A percentile compares a stretch with the other conserved stretches of the same genome.
phyloP scores from a whole-genome alignment of 129 eudicot species.

The Kitagawia praeruptora region DNA sequence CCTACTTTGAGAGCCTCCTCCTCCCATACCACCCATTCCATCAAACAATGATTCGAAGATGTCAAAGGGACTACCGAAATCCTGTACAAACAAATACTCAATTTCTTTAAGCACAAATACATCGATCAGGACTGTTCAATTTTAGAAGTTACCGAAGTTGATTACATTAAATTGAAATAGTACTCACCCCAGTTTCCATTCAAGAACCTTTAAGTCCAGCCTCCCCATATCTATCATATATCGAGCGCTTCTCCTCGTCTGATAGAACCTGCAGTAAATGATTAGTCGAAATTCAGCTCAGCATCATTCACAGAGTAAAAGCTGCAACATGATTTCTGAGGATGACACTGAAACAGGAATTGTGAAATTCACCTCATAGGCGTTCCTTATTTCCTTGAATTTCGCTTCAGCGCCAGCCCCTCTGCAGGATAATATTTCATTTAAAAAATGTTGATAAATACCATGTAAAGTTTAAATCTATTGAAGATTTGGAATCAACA shows the following conservation, averaged over 20 bases:
- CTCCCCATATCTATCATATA: slow-evolving; percentile 90
- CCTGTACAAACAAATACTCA: slow-evolving; percentile 36
- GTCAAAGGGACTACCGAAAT: slow-evolving; percentile 86
- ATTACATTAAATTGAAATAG: slow-evolving; percentile 7
- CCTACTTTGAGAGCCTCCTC: slow-evolving; percentile 52
- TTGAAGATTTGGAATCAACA: neutral
- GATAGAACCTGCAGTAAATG: slow-evolving; percentile 62
- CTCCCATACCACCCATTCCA: slow-evolving; percentile 92
- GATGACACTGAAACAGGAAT: neutral
- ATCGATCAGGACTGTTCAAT: slow-evolving; percentile 1
- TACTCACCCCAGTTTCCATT: slow-evolving; percentile 72
- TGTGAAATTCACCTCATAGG: slow-evolving; percentile 64
- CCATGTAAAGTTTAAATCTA: neutral
- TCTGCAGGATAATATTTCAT: slow-evolving; percentile 35
- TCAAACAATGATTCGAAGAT: slow-evolving; percentile 72
- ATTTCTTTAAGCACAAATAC: neutral
- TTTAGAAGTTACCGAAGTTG: neutral
- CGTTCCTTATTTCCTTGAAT: slow-evolving; percentile 93
- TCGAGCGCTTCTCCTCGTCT: slow-evolving; percentile 94
- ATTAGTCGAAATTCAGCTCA: neutral
- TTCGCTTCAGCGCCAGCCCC: slow-evolving; percentile 88
- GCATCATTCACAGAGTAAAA: neutral
- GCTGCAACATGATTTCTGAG: neutral
- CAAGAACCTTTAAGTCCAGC: slow-evolving; percentile 97
- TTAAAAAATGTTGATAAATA: neutral